Evolutionary conservation across 1,284 basidiomycete species (phyloP).

Genomic region (Cerrena zonata): DNA sequence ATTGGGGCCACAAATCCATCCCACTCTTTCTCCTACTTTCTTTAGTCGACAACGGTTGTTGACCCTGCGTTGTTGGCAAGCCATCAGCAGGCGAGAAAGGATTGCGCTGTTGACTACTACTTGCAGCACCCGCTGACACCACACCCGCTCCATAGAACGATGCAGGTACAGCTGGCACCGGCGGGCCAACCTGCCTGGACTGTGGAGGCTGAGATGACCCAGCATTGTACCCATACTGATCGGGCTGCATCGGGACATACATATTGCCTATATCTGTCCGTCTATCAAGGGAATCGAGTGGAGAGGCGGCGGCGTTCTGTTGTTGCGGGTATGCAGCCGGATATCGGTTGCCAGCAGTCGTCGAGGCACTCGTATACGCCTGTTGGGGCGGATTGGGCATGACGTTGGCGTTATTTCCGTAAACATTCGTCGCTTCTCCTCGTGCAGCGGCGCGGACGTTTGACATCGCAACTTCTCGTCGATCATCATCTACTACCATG

Average conservation of each 20-base stretch:
- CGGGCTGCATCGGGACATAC: slow-evolving; percentile 75
- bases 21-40: slow-evolving; percentile 59
- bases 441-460: slow-evolving; percentile 67
- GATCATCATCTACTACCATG: slow-evolving; percentile 59
- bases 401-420: slow-evolving; percentile 37
- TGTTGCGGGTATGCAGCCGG: slow-evolving; percentile 42
- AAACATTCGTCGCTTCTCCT: slow-evolving; percentile 39
- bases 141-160: slow-evolving; percentile 67
- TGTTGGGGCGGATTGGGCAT: slow-evolving; percentile 73
- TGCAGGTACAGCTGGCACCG: slow-evolving; percentile 44
- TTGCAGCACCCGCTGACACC: slow-evolving; percentile 43
- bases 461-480: slow-evolving; percentile 67
- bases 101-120: slow-evolving; percentile 45
- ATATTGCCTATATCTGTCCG: slow-evolving; percentile 60
- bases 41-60: slow-evolving; percentile 39
- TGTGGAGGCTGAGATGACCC: slow-evolving; percentile 26
- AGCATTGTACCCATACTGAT: slow-evolving; percentile 59
- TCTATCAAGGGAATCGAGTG: slow-evolving; percentile 57
- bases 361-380: slow-evolving; percentile 50
- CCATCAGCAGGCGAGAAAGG: slow-evolving; percentile 45
- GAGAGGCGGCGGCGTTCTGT: slow-evolving; percentile 35
- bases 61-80: slow-evolving; percentile 29
- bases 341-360: slow-evolving; percentile 54
- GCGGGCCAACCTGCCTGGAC: slow-evolving; percentile 38
- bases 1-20: slow-evolving; percentile 74